Base-by-base conservation (phyloP, 495 filamentous ascomycete genomes). In the Neurospora terricola region DNA sequence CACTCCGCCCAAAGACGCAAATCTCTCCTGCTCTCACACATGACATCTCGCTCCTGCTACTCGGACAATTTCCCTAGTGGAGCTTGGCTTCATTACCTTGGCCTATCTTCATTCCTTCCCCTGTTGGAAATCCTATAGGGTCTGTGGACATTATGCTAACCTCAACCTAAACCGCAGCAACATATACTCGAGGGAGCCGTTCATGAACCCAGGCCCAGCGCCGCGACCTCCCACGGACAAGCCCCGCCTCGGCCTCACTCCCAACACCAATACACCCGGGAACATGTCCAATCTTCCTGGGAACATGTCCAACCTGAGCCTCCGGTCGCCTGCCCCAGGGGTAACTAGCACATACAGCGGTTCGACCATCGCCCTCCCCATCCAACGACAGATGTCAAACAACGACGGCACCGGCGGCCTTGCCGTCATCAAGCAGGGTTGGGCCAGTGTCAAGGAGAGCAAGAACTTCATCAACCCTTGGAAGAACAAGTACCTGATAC, bases 181-280 rank as follows among this genome's bases (percentile, higher is more conserved):
- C 76, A 83, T 89, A 77, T 93, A 92, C 81, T 84, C 88, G 66
- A 84, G 86, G 72, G 88, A 88, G 78, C 89, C 91, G 80, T 99
- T 99, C 83, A 96, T 98, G 92, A 98, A 98, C 79, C 94, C 96
- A 72, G 93, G 96, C 69, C 95, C 96, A 68, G 95, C 96, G 72
- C 96, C 96, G 62, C 90, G 91, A 74, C 96, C 96, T 68, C 96
- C 96, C 16, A 90, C 89, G 45, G 92, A 95, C 77, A 91, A 92
- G 73, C 92, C 93, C 72, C 91, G 91, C 75, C 88, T 97, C 74
- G 90, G 90, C 72, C 84, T 94, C 36, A 94, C 91, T 59, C 90
- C 92, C 70, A 90, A 86, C 73, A 84, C 85, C 72, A 92, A 89
- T 76, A 84, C 91, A 48, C 91, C 91, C 48, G 90, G 91, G 43